These are phyloP conservation scores for Pseudonitzschia delicatissima DNA, from an alignment of 108 stramenopile species.

Conservation along the genomic window DNA sequence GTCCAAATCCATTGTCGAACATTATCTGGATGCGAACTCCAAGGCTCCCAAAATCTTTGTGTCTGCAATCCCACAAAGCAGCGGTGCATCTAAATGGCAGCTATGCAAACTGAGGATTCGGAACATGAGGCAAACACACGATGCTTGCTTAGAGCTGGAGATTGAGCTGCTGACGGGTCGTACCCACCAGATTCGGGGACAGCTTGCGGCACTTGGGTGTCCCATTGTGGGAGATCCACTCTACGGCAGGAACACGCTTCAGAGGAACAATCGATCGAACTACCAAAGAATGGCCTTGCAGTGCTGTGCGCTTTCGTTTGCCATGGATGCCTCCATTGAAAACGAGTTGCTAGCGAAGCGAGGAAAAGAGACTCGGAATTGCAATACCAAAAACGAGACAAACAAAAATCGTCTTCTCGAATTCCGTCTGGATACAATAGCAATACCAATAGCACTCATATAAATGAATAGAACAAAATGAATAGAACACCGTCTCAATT, in stretches of 20 bases:
- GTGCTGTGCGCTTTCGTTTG: background rate
- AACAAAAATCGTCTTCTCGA: background rate
- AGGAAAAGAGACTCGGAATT: background rate
- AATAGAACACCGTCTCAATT: too few species aligned
- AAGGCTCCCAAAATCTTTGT: slow-evolving; percentile 21
- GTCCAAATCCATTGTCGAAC: slow-evolving; percentile 32
- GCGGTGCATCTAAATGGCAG: background rate
- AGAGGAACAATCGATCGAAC: background rate
- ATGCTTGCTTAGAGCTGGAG: slow-evolving; percentile 40
- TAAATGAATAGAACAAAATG: too few species aligned
- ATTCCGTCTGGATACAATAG: too few species aligned
- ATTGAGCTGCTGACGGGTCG: slow-evolving; percentile 77
- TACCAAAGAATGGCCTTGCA: background rate
- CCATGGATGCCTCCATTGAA: background rate
- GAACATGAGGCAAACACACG: background rate
- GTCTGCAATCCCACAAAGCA: background rate
- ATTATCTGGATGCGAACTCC: slow-evolving; percentile 15
- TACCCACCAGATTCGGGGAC: slow-evolving; percentile 88
- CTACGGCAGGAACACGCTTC: slow-evolving; percentile 40
- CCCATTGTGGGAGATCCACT: slow-evolving; percentile 76
- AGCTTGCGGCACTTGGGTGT: slow-evolving; percentile 67
- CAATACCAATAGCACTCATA: too few species aligned
- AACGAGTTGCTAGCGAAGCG: background rate
- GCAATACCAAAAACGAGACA: background rate
- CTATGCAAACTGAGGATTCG: background rate